phyloP scores from a whole-genome alignment of 345 rosid genomes.

The Moricandia moricandioides region DNA sequence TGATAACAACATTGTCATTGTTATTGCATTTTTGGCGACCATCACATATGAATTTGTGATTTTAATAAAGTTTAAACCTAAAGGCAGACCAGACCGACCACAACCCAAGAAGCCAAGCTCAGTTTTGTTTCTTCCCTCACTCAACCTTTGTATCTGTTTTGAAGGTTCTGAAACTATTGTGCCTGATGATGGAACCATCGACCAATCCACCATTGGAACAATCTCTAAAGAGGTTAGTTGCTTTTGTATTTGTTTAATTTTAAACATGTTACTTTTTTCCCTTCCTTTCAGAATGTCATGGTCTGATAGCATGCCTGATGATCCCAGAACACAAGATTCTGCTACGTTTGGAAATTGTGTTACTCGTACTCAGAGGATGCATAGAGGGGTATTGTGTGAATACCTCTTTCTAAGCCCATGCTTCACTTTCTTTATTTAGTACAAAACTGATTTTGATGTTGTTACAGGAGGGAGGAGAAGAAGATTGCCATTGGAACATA shows the following conservation, averaged over 20 bases:
- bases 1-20: too few relatives aligned
- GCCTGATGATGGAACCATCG: neutral
- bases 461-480: slow-evolving; percentile 30
- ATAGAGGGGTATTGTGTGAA: slow-evolving; percentile 11
- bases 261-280: neutral
- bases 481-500: slow-evolving; percentile 29
- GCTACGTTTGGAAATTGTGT: slow-evolving; percentile 6
- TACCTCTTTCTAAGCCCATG: neutral
- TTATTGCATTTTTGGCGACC: too few relatives aligned
- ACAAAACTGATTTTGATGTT: neutral
- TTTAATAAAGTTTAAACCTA: slow-evolving; percentile 35
- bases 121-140: slow-evolving; percentile 23
- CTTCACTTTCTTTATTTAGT: slow-evolving; percentile 2
- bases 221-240: slow-evolving; percentile 11
- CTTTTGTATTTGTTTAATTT: neutral
- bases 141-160: neutral
- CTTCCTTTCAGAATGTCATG: slow-evolving; percentile 24
- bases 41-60: neutral
- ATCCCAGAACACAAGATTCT: slow-evolving; percentile 22
- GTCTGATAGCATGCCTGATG: slow-evolving; percentile 28
- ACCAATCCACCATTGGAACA: slow-evolving; percentile 8
- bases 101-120: slow-evolving; percentile 17
- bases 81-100: slow-evolving; percentile 37
- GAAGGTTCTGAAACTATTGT: slow-evolving; percentile 9
- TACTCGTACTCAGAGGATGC: neutral